phyloP scores from a whole-genome alignment of 129 eudicot genomes.

The Centella asiatica region DNA sequence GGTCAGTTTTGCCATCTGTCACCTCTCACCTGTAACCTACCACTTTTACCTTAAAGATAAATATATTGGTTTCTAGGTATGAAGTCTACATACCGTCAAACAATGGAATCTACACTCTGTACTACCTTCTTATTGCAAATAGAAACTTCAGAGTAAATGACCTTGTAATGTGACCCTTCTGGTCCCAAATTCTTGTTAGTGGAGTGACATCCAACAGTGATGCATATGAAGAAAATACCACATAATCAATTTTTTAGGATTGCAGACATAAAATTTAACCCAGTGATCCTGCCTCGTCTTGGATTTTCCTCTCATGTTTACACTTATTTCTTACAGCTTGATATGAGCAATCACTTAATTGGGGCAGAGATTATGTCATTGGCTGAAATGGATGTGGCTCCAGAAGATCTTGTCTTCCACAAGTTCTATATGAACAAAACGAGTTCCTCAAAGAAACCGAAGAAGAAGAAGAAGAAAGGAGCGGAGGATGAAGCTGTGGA shows the following conservation, averaged over 20 bases:
- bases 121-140: neutral
- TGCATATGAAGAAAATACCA: neutral
- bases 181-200: too few species aligned
- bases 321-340: slow-evolving; percentile 39
- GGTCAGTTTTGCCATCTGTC: slow-evolving; percentile 32
- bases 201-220: neutral
- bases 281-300: neutral
- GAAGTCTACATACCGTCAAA: too few species aligned
- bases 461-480: slow-evolving; percentile 71
- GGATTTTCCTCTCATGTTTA: neutral
- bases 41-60: neutral
- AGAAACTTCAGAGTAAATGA: too few species aligned
- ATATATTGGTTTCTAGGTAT: too few species aligned
- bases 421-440: slow-evolving; percentile 83
- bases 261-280: neutral
- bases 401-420: slow-evolving; percentile 91
- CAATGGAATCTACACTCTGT: neutral
- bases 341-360: slow-evolving; percentile 67
- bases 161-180: too few species aligned
- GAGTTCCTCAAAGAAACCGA: slow-evolving; percentile 59
- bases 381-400: slow-evolving; percentile 84
- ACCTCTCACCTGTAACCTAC: neutral
- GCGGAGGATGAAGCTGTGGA: slow-evolving; percentile 76
- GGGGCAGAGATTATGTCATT: slow-evolving; percentile 78
- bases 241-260: too few species aligned